Evolutionary conservation across 2,329 filamentous ascomycete species (phyloP).

Genomic region (Sporothrix pseudoabietina): DNA sequence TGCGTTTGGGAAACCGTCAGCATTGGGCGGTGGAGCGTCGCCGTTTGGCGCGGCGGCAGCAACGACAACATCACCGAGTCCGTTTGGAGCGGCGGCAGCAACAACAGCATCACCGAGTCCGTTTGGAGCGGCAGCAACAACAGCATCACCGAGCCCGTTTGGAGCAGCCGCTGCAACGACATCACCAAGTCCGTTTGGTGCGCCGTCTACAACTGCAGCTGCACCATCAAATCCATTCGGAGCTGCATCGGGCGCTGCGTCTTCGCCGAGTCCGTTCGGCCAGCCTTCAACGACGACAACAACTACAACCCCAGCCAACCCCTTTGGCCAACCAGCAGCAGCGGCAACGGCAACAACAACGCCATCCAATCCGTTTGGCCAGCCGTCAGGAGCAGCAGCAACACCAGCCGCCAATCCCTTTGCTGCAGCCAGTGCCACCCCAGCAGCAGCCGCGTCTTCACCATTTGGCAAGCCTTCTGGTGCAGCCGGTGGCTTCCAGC

Average conservation of each 20-base stretch:
- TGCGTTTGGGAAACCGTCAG: slow-evolving; percentile 39
- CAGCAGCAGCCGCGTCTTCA: slow-evolving; percentile 11
- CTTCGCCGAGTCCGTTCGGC: slow-evolving; percentile 36
- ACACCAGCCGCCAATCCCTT: slow-evolving; percentile 20
- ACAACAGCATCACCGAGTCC: slow-evolving; percentile 32
- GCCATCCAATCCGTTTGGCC: slow-evolving; percentile 38
- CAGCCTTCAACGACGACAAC: slow-evolving; percentile 12
- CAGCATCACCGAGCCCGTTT: slow-evolving; percentile 13
- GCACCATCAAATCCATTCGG: slow-evolving; percentile 43
- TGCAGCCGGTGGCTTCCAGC: slow-evolving; percentile 22
- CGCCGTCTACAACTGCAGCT: slow-evolving; percentile 32
- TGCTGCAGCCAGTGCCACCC: not conserved
- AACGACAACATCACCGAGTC: slow-evolving; percentile 15
- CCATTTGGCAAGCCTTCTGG: slow-evolving; percentile 29
- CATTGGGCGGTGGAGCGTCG: slow-evolving; percentile 30
- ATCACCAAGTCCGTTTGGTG: slow-evolving; percentile 34
- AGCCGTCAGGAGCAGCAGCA: slow-evolving; percentile 29
- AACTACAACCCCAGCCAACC: slow-evolving; percentile 1
- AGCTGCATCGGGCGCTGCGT: slow-evolving; percentile 1
- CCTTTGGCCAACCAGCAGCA: slow-evolving; percentile 25
- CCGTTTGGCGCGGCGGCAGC: slow-evolving; percentile 39
- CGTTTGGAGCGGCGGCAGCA: slow-evolving; percentile 26
- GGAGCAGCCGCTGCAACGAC: slow-evolving; percentile 27
- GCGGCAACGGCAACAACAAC: not conserved
- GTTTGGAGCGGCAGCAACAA: slow-evolving; percentile 35